These are phyloP conservation scores for Trichophyton equinum DNA, from an alignment of 2,329 filamentous ascomycete species.

Conservation along the genomic window DNA sequence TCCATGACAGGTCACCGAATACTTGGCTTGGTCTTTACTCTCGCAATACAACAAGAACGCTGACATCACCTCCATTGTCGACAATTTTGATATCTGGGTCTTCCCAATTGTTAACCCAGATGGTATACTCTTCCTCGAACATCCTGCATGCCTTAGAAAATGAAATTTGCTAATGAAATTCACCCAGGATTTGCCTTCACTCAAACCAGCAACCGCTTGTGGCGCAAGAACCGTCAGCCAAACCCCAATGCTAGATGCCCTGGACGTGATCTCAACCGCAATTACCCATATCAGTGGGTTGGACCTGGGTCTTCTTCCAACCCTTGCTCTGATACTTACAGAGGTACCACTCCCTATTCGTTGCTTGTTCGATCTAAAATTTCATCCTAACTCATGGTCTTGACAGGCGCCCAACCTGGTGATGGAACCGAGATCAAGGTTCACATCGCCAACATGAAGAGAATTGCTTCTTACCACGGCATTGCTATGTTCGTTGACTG, in stretches of 20 bases:
- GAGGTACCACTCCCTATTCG: slow-evolving; percentile 14
- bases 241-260: slow-evolving; percentile 30
- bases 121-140: slow-evolving; percentile 28
- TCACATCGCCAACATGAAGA: slow-evolving; percentile 37
- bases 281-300: slow-evolving; percentile 43
- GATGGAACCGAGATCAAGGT: slow-evolving; percentile 42
- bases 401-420: slow-evolving; percentile 27
- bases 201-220: slow-evolving; percentile 46
- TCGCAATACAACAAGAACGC: slow-evolving; percentile 31
- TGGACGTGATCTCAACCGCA: slow-evolving; percentile 47
- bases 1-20: slow-evolving; percentile 29
- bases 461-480: slow-evolving; percentile 36
- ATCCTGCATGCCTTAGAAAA: no score
- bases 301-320: slow-evolving; percentile 38
- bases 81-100: slow-evolving; percentile 55
- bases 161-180: neutral
- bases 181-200: slow-evolving; percentile 46
- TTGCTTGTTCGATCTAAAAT: neutral
- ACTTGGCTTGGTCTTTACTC: slow-evolving; percentile 42
- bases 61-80: slow-evolving; percentile 36
- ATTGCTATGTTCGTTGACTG: slow-evolving; percentile 53
- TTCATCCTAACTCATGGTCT: neutral
- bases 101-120: slow-evolving; percentile 52
- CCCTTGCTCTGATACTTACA: slow-evolving; percentile 41
- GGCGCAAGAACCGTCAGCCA: slow-evolving; percentile 48